Evolutionary conservation across 345 rosid genomes (phyloP), one percentile per base, ranked within the genome.

Genomic region (Eucalyptus erythrocorys): DNA sequence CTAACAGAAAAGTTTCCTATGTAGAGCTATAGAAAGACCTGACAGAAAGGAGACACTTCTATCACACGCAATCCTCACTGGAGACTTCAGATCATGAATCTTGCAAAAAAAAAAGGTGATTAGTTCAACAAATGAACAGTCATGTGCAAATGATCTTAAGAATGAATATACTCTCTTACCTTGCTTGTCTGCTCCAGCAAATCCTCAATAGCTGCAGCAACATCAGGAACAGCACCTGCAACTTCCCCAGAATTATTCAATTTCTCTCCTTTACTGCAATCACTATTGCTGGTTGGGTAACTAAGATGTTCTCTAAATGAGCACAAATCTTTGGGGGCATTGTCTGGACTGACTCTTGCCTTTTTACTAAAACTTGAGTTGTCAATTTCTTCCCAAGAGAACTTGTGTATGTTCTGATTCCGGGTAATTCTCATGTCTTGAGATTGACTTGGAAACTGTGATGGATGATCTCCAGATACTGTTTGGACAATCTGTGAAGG

Each of bases 151-250:
- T 48, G 87, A 86, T 87, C 22, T 71, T 89, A 48, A 71, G 87
- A 87, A 87, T 51, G 61, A 88, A 89, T 48, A n/a, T 84, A 26
- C 11, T 64, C 85, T 88, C 90, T 91, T 90, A 97, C 98, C 96
- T 95, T 96, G 90, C 95, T 95, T 51, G 98, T 94, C 94, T 96
- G 98, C 96, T 95, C 98, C 90, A 95, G 90, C 89, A 98, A 91
- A 93, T 97, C 97, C 94, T 97, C 99, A 90, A 97, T 98, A 43
- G 95, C 95, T 92, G 97, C 96, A 87, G 96, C 99, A 88, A 98
- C 98, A 92, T 97, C 98, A 51, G 99, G 96, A 92, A 93, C 94
- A 90, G 91, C 93, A 89, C 89, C 92, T 88, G 93, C 88, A 89
- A 90, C 91, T 92, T 94, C 97, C 71, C 64, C 92, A 87, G 87